Evolutionary conservation across 331 rosid species (phyloP), one percentile per base, ranked within the genome.

Genomic region (Quercus lobata): DNA sequence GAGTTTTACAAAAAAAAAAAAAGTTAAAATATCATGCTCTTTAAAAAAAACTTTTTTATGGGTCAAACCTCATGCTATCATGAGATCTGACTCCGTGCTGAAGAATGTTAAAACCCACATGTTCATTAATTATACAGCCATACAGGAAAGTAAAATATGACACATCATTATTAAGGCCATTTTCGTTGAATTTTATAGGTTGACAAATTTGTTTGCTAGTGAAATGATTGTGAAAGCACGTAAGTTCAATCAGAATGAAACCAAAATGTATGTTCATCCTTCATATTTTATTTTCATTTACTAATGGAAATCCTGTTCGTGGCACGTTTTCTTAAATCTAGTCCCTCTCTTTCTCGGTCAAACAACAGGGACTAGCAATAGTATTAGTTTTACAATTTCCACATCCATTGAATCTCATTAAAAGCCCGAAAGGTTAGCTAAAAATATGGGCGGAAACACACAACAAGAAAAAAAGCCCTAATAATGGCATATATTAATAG

Each of bases 301-400:
- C 49, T 41, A 41, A 41, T 41, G 49, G 12, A 41, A 41, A 41
- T 18, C 19, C 30, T 49, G 18, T 49, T 14, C 18, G 5, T 11
- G 2, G 18, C 55, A 49, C 17, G 55, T 49, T 49, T 49, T 12
- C 17, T 14, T 49, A 14, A 11, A 49, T 49, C 16, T 11, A 14
- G 9, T 65, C 17, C 15, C 21, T 65, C 21, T 52, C 56, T 24
- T 6, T 7, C 14, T 27, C 69, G 55, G 83, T 75, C 83, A 79
- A 79, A 62, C 44, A 22, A 8, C 69, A 22, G 30, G 70, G 86
- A 79, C 83, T 60, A 71, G 46, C 0, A 69, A 79, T 5, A 35
- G 81, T 57, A 27, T 30, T 16, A 29, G 71, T 16, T 35, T 35
- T 68, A 9, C 53, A 19, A 7, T 35, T 68, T 35, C 53, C 52